These are phyloP conservation scores for Teratosphaeria nubilosa DNA, from an alignment of 2,329 filamentous ascomycete genomes.

Conservation along the genomic window DNA sequence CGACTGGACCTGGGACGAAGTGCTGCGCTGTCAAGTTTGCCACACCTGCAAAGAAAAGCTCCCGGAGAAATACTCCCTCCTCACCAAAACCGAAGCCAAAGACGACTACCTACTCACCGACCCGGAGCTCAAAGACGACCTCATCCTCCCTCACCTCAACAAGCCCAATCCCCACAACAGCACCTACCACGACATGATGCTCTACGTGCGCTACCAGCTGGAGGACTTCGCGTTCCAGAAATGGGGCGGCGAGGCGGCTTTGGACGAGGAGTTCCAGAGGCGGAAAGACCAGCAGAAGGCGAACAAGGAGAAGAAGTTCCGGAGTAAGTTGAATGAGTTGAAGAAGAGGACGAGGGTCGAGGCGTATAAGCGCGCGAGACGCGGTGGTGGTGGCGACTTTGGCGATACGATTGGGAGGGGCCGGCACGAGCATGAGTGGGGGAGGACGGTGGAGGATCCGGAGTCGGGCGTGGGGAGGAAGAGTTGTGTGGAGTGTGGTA, in stretches of 20 bases:
- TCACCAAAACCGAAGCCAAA: conserved; percentile 53
- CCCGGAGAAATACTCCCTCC: background rate
- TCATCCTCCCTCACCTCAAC: background rate
- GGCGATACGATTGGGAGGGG: conserved; percentile 61
- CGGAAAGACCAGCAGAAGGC: conserved; percentile 71
- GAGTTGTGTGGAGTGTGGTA: conserved; percentile 56
- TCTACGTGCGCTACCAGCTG: conserved; percentile 86
- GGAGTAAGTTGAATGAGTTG: conserved; percentile 73
- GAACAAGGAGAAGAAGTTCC: conserved; percentile 85
- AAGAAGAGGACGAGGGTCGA: conserved; percentile 92
- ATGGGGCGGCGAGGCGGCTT: conserved; percentile 77
- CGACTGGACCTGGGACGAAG: conserved; percentile 89
- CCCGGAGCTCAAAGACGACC: conserved; percentile 73
- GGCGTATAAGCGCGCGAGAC: conserved; percentile 65
- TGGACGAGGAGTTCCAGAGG: conserved; percentile 81
- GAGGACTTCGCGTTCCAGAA: conserved; percentile 91
- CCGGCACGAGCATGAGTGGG: conserved; percentile 85
- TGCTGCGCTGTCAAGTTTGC: conserved; percentile 68
- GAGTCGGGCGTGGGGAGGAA: conserved; percentile 69
- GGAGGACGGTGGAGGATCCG: conserved; percentile 46
- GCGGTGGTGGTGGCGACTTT: conserved; percentile 48
- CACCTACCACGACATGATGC: conserved; percentile 98
- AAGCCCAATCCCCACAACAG: conserved; percentile 80
- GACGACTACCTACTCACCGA: conserved; percentile 57
- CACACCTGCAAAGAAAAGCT: conserved; percentile 64